Conservation (phyloP, 2,329 filamentous ascomycete genomes). For the Thyridium curvatum region DNA sequence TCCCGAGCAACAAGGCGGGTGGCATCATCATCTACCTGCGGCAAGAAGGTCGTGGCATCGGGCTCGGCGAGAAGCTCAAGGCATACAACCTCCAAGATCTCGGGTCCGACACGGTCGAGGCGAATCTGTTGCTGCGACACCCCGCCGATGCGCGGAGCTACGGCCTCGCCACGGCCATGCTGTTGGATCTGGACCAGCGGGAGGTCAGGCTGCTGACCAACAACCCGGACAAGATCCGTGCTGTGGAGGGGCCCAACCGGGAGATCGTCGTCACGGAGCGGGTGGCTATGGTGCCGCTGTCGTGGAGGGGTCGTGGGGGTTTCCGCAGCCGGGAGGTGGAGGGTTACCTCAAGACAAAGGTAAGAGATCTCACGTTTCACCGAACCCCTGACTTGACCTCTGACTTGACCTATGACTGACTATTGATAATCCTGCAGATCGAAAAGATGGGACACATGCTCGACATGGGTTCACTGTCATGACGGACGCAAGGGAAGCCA, state of each 20-base stretch:
- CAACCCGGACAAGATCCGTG: slow-evolving; percentile 93
- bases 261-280: slow-evolving; percentile 85
- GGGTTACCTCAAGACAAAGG: slow-evolving; percentile 92
- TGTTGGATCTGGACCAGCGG: slow-evolving; percentile 73
- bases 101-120: slow-evolving; percentile 95
- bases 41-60: slow-evolving; percentile 94
- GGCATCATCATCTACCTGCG: slow-evolving; percentile 94
- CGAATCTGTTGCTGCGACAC: slow-evolving; percentile 83
- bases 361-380: slow-evolving; percentile 42
- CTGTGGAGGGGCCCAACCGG: slow-evolving; percentile 83
- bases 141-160: slow-evolving; percentile 94
- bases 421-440: slow-evolving; percentile 46
- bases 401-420: no score
- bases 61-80: slow-evolving; percentile 90
- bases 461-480: slow-evolving; percentile 38
- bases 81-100: slow-evolving; percentile 97
- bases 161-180: slow-evolving; percentile 91
- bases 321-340: slow-evolving; percentile 86
- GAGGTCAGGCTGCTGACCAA: slow-evolving; percentile 86
- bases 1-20: slow-evolving; percentile 55
- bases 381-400: neutral
- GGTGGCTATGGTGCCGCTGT: slow-evolving; percentile 91
- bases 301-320: slow-evolving; percentile 81
- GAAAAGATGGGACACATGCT: slow-evolving; percentile 84
- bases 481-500: slow-evolving; percentile 5